These are phyloP conservation scores for Lichtheimia ornata DNA, from an alignment of 371 early-diverging fungal genomes.

Conservation along the genomic window DNA sequence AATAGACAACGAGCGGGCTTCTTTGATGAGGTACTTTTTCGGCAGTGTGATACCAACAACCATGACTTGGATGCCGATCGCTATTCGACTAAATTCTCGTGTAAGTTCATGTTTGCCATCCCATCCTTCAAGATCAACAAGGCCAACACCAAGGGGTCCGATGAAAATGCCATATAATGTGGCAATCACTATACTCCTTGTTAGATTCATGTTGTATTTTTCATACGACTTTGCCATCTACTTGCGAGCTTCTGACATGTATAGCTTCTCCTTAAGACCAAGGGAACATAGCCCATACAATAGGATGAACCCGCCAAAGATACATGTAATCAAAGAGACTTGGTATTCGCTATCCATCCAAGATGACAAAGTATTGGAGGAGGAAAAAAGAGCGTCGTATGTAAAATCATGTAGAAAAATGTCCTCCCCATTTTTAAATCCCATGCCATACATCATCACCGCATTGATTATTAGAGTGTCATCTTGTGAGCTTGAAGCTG, in stretches of 20 bases:
- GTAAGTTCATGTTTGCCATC: conserved; percentile 25
- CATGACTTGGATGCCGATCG: conserved; percentile 69
- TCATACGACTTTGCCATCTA: conserved; percentile 27
- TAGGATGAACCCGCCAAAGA: conserved; percentile 78
- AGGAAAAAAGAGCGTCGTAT: too few species aligned
- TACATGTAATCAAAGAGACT: conserved; percentile 33
- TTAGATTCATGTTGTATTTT: neutral
- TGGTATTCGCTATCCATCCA: conserved; percentile 6
- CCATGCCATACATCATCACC: too few species aligned
- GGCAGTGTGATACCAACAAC: conserved; percentile 51
- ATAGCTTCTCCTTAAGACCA: conserved; percentile 82
- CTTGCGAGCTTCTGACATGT: conserved; percentile 79
- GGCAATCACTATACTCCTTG: conserved; percentile 58
- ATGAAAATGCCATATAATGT: conserved; percentile 78
- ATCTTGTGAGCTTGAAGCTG: too few species aligned
- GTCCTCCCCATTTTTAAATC: too few species aligned
- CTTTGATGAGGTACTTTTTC: conserved; percentile 55
- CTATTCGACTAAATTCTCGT: conserved; percentile 63
- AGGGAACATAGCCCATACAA: conserved; percentile 81
- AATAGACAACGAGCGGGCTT: conserved; percentile 59
- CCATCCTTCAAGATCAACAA: conserved; percentile 25
- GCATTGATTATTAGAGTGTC: too few species aligned
- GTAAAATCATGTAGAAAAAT: too few species aligned
- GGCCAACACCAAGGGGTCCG: conserved; percentile 58
- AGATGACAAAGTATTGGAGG: too few species aligned